Conservation (phyloP, 2,329 filamentous ascomycete species). For the Sclerotinia trifoliorum region DNA sequence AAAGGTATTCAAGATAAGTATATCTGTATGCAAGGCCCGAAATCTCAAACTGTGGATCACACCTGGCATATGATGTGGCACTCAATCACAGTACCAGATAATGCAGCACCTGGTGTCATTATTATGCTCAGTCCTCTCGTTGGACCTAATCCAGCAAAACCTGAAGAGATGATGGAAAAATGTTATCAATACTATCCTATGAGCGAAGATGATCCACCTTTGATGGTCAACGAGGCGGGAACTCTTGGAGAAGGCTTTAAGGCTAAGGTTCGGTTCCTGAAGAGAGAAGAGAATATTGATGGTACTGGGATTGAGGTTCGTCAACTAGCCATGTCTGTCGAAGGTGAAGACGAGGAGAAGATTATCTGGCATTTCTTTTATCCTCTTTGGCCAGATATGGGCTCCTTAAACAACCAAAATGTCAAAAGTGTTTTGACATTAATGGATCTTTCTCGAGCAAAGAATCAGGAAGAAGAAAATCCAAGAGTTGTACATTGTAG, state of each 20-base stretch:
- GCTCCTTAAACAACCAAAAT: slow-evolving; percentile 70
- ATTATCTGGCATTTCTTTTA: slow-evolving; percentile 83
- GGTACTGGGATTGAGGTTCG: slow-evolving; percentile 69
- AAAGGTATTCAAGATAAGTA: slow-evolving; percentile 52
- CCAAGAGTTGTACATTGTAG: slow-evolving; percentile 85
- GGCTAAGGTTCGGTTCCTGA: slow-evolving; percentile 63
- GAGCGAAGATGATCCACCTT: slow-evolving; percentile 50
- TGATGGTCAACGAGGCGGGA: slow-evolving; percentile 60
- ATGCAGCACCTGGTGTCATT: slow-evolving; percentile 72
- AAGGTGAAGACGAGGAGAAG: slow-evolving; percentile 52
- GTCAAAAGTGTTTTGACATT: slow-evolving; percentile 66
- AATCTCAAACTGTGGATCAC: slow-evolving; percentile 69
- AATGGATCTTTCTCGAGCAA: slow-evolving; percentile 64
- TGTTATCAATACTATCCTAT: slow-evolving; percentile 86
- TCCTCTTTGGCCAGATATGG: slow-evolving; percentile 86
- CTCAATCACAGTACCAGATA: slow-evolving; percentile 50
- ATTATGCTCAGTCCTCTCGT: slow-evolving; percentile 92
- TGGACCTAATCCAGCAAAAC: slow-evolving; percentile 43
- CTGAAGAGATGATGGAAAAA: slow-evolving; percentile 64
- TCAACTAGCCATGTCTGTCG: slow-evolving; percentile 59
- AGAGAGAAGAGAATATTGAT: slow-evolving; percentile 50
- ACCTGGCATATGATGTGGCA: slow-evolving; percentile 97
- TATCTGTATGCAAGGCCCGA: slow-evolving; percentile 94
- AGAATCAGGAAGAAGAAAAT: slow-evolving; percentile 56
- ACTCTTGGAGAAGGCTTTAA: slow-evolving; percentile 66